phyloP scores from a whole-genome alignment of 73 alveolate species.

The Uronychia binucleata region DNA sequence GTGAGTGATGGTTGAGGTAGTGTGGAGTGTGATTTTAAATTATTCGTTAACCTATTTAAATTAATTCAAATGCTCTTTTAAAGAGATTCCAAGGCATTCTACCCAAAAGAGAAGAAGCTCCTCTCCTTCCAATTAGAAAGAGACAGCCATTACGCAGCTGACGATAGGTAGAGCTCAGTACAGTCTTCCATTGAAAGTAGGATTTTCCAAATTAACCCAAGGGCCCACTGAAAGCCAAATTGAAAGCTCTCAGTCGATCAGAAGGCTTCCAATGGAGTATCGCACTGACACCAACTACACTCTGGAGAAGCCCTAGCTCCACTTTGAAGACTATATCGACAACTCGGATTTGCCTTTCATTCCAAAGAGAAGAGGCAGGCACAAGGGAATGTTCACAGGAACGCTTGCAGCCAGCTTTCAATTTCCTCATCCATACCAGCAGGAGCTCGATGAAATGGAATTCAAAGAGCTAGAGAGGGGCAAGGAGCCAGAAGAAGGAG shows the following conservation, averaged over 20 bases:
- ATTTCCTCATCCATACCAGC: constrained; percentile 1
- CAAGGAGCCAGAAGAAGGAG: not conserved
- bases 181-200: not conserved
- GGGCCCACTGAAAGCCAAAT: too few species aligned
- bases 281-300: not conserved
- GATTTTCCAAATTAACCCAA: too few species aligned
- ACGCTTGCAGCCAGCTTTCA: not conserved
- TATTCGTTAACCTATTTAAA: not conserved
- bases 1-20: too few species aligned
- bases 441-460: not conserved
- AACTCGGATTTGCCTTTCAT: not conserved
- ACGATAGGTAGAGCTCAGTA: not conserved
- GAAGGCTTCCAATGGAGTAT: not conserved
- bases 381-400: not conserved
- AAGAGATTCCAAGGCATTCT: not conserved
- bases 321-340: not conserved
- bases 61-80: not conserved
- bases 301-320: not conserved
- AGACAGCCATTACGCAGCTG: not conserved
- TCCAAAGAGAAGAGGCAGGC: not conserved
- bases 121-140: too few species aligned
- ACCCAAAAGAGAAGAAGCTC: too few species aligned
- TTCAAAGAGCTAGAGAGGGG: not conserved
- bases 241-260: not conserved
- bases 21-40: too few species aligned